Evolutionary conservation across 2,329 filamentous ascomycete species (phyloP).

Genomic region (Diplodia mutila): DNA sequence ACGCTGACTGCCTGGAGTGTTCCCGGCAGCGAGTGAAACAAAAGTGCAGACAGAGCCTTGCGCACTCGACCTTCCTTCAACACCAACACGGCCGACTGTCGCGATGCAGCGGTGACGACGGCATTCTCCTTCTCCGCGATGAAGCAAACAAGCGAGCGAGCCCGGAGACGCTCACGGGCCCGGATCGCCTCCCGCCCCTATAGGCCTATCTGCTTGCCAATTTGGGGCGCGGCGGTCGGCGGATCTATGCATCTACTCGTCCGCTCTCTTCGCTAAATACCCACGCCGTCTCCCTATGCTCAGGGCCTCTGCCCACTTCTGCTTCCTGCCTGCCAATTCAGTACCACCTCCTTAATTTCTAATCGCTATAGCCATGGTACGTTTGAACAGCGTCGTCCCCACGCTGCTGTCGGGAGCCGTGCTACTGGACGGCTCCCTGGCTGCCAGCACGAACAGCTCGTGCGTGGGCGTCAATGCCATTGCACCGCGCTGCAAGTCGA

Average conservation of each 20-base stretch:
- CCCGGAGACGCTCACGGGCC: background rate
- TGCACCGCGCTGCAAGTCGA: conserved; percentile 30
- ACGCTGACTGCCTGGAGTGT: no score
- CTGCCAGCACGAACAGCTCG: background rate
- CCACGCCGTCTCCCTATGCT: background rate
- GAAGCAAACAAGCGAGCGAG: background rate
- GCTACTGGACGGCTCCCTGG: background rate
- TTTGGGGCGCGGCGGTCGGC: conserved; percentile 4
- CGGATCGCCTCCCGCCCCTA: conserved; percentile 5
- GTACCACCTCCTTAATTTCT: background rate
- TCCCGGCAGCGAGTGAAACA: background rate
- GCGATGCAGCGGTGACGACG: background rate
- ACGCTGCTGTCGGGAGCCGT: conserved; percentile 10
- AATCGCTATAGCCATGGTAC: conserved; percentile 9
- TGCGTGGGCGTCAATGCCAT: conserved; percentile 23
- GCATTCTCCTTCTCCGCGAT: background rate
- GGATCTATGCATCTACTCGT: conserved; percentile 4
- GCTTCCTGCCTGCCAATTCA: background rate
- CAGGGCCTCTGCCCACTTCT: background rate
- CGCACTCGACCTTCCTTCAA: background rate
- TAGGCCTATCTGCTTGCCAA: background rate
- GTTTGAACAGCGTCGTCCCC: background rate
- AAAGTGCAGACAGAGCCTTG: background rate
- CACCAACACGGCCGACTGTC: background rate
- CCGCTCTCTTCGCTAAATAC: conserved; percentile 20